Base-by-base conservation (phyloP, 352 stramenopile species). In the Pythium biforme region DNA sequence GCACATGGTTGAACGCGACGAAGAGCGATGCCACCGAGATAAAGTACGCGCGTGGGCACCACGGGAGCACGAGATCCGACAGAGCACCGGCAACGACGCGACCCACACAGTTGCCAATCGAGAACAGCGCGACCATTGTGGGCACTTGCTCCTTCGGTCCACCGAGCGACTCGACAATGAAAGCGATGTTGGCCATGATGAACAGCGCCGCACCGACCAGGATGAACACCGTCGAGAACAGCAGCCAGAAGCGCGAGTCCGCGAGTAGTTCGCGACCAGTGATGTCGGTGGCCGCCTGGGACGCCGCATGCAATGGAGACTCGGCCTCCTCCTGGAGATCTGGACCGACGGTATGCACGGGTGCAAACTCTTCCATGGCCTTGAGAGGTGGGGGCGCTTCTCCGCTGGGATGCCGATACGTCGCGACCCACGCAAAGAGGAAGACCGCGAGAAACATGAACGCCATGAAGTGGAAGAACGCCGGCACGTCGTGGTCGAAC, bases 131-230 rank as follows among this genome's bases (percentile, higher is more conserved):
- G 25, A 92, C 82, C 70, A 91, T 88, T 12, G 64, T 74, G 11
- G 84, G 64, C 10, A 94, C 79, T 51, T 90, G 77, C 19, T 77
- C 64, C 43, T 74, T 69, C 0, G 68, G 64, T 14, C 80, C 80
- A 8, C 58, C 60, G 4, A 79, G 58, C 8, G 82, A 88, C 53
- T 90, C 77, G 19, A 90, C 79, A 45, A 92, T 85, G 70, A 94
- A 94, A 10, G 79, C 74, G 54, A 92, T 83, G 64, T 91, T 93
- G 45, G 82, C 68, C 79, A 93, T 90, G 41, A 94, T 68, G 59
- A 94, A 92, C 9, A 94, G 65, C 45, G 80, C 77, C 19, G 79
- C 79, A 14, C 82, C 81, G 33, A 94, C 81, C 27, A 90, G 60
- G 31, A 94, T 83, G 43, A 92, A 88, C 0, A 92, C 79, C 0